Evolutionary conservation across 140 eudicot species (phyloP), one percentile per base, ranked within the genome.

Genomic region (Oenanthe javanica): DNA sequence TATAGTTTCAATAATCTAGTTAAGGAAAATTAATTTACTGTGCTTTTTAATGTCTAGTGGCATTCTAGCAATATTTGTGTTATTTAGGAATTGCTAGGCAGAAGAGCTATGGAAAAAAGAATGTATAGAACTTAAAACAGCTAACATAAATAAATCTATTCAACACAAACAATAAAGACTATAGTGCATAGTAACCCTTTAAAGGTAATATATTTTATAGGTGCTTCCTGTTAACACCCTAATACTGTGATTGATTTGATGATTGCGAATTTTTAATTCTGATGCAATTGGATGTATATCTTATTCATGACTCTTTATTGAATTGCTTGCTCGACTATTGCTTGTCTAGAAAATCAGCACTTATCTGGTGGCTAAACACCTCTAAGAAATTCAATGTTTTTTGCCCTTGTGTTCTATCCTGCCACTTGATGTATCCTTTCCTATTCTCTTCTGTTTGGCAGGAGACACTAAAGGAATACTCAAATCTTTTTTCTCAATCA

Each of bases 381-480:
- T 31, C 73, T 11, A 67, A 67, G 45, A 67, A 25, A 14, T 67
- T 31, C 40, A 2, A 27, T 31, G 36, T 50, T 50, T 50, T 10
- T 50, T 50, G 11, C 2, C 2, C 25, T 18, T n/a, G 12, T 40
- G 49, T 18, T 42, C 11, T 31, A 16, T 43, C 13, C 36, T 72
- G 14, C 36, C 50, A 45, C 40, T 12, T 77, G 36, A 36, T 82
- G 48, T 50, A 15, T 66, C 42, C 70, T 73, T 55, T 77, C 6
- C 47, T 61, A 38, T 73, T 74, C 52, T 52, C 13, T 82, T 19
- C 78, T 48, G 9, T 83, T 74, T 84, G 79, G 45, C 92, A 88
- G 86, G 98, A 88, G 76, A 81, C 86, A 64, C 74, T 57, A 38
- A 87, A 88, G 82, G 96, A 84, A 82, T 89, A 92, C 55, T 83